Conservation (phyloP, 2,329 filamentous ascomycete genomes). For the Diaporthe ampelina region DNA sequence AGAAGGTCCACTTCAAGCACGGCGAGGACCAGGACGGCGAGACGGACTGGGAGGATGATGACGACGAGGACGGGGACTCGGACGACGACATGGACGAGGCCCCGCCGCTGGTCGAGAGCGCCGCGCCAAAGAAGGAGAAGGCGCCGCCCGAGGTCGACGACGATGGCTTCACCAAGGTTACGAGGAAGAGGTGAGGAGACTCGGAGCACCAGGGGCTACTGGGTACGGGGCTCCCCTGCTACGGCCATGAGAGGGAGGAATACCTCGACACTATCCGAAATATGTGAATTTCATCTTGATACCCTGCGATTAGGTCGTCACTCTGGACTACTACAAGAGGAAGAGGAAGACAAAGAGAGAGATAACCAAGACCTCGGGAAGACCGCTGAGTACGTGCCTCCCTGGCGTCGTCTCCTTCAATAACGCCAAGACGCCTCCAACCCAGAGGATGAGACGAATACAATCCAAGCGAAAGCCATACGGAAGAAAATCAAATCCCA, state of each 20-base stretch:
- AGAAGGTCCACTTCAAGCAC: conserved; percentile 69
- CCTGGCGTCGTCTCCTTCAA: conserved; percentile 21
- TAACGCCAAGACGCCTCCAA: conserved; percentile 29
- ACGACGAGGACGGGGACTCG: conserved; percentile 68
- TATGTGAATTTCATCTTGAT: conserved; percentile 27
- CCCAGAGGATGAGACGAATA: conserved; percentile 9
- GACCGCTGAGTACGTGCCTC: conserved; percentile 9
- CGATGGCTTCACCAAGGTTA: conserved; percentile 84
- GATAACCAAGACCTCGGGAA: conserved; percentile 10
- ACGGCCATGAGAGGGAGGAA: neutral
- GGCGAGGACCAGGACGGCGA: conserved; percentile 70
- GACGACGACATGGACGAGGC: conserved; percentile 78
- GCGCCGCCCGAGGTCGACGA: conserved; percentile 80
- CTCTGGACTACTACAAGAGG: conserved; percentile 12
- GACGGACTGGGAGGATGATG: conserved; percentile 70
- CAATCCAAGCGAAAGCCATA: neutral
- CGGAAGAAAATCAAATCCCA: neutral
- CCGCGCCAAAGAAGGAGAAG: conserved; percentile 69
- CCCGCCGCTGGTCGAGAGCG: conserved; percentile 66
- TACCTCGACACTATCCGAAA: conserved; percentile 3
- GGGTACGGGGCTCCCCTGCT: neutral
- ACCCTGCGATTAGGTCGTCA: conserved; percentile 27
- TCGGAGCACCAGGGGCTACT: neutral
- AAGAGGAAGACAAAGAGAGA: conserved; percentile 2
- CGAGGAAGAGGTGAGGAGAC: conserved; percentile 71